phyloP scores from a whole-genome alignment of 495 filamentous ascomycete genomes.

The Talaromyces nanjingensis region DNA sequence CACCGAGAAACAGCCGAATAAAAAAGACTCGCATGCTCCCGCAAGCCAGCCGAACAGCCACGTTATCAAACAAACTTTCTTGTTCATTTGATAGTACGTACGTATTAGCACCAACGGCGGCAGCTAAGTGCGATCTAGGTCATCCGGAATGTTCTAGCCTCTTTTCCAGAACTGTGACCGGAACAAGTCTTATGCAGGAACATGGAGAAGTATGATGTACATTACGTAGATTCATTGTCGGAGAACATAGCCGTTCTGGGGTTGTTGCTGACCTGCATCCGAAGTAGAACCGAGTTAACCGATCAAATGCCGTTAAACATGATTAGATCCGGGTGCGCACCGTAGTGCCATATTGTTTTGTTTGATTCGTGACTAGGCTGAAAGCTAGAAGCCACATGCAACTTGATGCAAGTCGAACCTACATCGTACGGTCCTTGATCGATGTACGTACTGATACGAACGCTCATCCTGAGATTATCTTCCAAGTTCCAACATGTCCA shows the following conservation, averaged over 20 bases:
- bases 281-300: neutral
- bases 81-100: neutral
- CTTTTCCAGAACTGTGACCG: neutral
- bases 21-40: neutral
- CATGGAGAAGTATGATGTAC: neutral
- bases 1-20: neutral
- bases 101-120: neutral
- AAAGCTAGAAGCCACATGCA: neutral
- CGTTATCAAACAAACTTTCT: neutral
- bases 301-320: neutral
- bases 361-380: neutral
- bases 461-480: too few species aligned
- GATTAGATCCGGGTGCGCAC: neutral
- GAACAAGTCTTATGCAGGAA: neutral
- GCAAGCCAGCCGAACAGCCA: neutral
- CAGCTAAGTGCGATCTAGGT: neutral
- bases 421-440: too few species aligned
- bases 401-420: too few species aligned
- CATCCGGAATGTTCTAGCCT: neutral
- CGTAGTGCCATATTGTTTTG: too few species aligned
- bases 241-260: neutral
- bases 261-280: neutral
- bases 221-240: conserved; percentile 14
- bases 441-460: too few species aligned
- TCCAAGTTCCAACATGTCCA: neutral